Percentiles rank a stretch among this genome's conserved stretches.
Conservation (phyloP, 225 moss, liverwort and hornwort species). For the Antitrichia curtipendula region DNA sequence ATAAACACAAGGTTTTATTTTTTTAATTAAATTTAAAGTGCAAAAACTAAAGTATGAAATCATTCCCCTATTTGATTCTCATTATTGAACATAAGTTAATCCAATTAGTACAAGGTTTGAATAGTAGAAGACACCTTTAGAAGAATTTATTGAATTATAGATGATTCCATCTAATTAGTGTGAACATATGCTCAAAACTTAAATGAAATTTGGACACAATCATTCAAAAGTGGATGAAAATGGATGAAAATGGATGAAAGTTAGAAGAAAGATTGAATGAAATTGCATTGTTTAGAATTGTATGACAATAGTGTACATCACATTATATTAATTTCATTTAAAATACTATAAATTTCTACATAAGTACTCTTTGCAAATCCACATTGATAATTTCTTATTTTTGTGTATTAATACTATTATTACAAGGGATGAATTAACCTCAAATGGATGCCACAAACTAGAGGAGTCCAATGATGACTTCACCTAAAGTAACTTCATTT, state of each 20-base stretch:
- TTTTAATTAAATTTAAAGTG: neutral
- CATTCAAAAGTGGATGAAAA: neutral
- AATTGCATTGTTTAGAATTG: neutral
- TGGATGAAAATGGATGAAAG: neutral
- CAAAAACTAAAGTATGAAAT: neutral
- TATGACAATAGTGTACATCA: neutral
- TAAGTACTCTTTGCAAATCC: neutral
- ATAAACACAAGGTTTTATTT: neutral
- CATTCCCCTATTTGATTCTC: neutral
- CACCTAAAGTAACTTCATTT: too few species aligned
- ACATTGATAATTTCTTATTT: too few species aligned
- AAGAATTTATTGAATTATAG: neutral
- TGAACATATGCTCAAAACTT: neutral
- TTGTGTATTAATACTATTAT: neutral
- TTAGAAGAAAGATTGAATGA: neutral
- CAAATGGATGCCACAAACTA: accelerated
- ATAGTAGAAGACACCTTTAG: too few species aligned
- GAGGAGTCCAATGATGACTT: neutral
- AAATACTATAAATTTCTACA: neutral
- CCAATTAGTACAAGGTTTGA: neutral
- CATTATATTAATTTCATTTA: neutral
- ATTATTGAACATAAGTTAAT: neutral
- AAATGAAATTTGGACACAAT: neutral
- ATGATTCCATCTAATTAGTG: neutral
- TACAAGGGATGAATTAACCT: accelerated